Percentiles rank a stretch among this genome's conserved stretches.
These are phyloP conservation scores for Eimeria praecox DNA, from an alignment of 169 alveolate genomes.

Conservation along the genomic window DNA sequence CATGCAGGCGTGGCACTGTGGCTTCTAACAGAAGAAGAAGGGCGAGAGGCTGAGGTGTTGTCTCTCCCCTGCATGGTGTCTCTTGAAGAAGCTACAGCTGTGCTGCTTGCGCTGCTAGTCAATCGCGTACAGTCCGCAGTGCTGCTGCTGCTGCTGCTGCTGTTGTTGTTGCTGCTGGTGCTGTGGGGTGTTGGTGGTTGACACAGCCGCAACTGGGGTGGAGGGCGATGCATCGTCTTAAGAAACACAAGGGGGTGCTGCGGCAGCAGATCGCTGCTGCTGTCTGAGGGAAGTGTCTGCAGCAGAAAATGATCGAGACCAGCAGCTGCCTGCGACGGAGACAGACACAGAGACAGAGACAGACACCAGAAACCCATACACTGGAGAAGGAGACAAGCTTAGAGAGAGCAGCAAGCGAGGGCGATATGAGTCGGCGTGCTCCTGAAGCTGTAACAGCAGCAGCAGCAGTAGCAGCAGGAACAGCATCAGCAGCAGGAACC, in stretches of 20 bases:
- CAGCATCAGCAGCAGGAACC: neutral
- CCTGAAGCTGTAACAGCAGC: neutral
- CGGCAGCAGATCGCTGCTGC: neutral
- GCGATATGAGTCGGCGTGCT: neutral
- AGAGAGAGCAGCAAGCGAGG: neutral
- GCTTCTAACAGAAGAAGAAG: neutral
- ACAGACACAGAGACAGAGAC: neutral
- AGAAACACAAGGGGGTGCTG: constrained; percentile 31
- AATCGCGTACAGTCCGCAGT: constrained; percentile 58
- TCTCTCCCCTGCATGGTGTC: constrained; percentile 1
- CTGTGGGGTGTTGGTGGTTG: constrained; percentile 2
- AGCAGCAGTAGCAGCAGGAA: neutral
- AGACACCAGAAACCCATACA: neutral
- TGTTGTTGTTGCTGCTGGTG: constrained; percentile 47
- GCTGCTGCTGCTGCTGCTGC: constrained; percentile 66
- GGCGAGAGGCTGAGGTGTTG: constrained; percentile 17
- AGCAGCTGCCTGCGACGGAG: constrained; percentile 36
- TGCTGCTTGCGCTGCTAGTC: constrained; percentile 12
- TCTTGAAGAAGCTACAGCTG: neutral
- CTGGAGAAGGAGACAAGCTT: neutral
- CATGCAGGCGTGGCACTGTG: constrained; percentile 50
- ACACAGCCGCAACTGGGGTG: constrained; percentile 24
- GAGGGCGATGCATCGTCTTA: constrained; percentile 35
- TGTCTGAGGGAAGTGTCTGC: neutral
- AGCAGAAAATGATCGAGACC: constrained; percentile 50